Base-by-base conservation (phyloP, 2,329 filamentous ascomycete genomes). In the Pezicula rhizophila region DNA sequence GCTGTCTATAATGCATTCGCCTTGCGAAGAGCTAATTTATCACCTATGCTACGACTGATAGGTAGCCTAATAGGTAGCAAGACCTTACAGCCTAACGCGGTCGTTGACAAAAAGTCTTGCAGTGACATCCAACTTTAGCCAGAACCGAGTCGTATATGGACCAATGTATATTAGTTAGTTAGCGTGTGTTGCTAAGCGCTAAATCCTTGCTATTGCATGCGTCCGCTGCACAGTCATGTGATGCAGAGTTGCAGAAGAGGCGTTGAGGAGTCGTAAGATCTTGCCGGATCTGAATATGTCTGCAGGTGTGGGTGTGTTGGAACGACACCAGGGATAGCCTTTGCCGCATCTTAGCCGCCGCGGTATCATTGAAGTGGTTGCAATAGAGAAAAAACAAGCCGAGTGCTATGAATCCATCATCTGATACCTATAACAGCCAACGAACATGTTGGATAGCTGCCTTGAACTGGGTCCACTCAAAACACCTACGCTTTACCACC, bases 201-300 rank as follows among this genome's bases (percentile, higher is more conserved):
- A 23, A 40, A 45, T 38, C 43, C 43, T 37, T 37, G 43, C 43
- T 37, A 33, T 14, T 45, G 43, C 43, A 45, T 45, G 35, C 35
- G 31, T 45, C 18, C 35, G 25, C 31, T 33, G 35, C 23, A 20
- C 15, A 45, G 35, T 45, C 43, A 45, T 45, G 43, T 45, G 43
- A 45, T 45, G 31, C n/a, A 12, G 43, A 31, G 28, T 31, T 40
- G 38, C 38, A 40, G 17, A 17, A 23, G 2, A 40, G 38, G 12
- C 15, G 28, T 31, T 33, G 25, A 23, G 11, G 15, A 40, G 10
- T 40, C 17, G 17, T 40, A 40, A 40, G n/a, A 45, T 45, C 10
- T 35, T 37, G 15, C 28, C 43, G 5, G 10, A 35, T 37, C 43
- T 25, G 31, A 25, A 18, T 15, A 4, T 23, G 33, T 45, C n/a